Percentiles rank a stretch among this genome's conserved stretches.
phyloP scores from a whole-genome alignment of 106 monocot genomes.

The Phalaenopsis equestris region DNA sequence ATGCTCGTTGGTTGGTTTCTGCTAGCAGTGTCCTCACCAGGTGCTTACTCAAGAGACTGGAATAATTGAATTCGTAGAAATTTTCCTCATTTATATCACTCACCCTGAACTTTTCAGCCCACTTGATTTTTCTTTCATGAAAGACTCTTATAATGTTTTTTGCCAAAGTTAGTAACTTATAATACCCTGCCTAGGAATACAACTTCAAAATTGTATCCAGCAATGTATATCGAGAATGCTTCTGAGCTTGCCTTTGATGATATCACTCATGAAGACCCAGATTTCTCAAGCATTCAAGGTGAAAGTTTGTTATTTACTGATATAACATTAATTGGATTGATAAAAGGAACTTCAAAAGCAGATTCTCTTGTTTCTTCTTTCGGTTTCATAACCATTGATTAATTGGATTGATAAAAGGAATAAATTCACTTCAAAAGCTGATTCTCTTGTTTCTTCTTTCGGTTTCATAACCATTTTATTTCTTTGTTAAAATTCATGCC shows the following conservation, averaged over 20 bases:
- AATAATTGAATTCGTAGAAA: background rate
- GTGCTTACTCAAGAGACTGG: conserved; percentile 16
- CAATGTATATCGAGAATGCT: conserved; percentile 95
- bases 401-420: background rate
- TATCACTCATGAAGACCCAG: conserved; percentile 82
- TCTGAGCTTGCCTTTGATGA: conserved; percentile 99
- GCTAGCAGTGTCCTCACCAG: conserved; percentile 80
- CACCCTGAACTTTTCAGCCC: background rate
- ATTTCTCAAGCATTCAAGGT: conserved; percentile 94
- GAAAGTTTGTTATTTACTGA: conserved; percentile 6
- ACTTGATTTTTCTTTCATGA: background rate
- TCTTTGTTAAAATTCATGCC: conserved; percentile 8
- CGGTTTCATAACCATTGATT: background rate
- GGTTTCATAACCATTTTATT: background rate
- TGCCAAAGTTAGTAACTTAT: conserved; percentile 5
- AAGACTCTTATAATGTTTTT: background rate
- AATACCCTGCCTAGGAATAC: conserved; percentile 45
- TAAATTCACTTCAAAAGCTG: background rate
- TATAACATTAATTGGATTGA: background rate
- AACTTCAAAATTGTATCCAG: conserved; percentile 87
- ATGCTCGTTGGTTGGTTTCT: conserved; percentile 95
- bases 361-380: no score
- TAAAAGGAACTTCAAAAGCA: background rate
- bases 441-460: no score
- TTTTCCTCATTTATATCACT: background rate